Conservation (phyloP, 2,329 filamentous ascomycete species). For the Phyllosticta paracitricarpa region DNA sequence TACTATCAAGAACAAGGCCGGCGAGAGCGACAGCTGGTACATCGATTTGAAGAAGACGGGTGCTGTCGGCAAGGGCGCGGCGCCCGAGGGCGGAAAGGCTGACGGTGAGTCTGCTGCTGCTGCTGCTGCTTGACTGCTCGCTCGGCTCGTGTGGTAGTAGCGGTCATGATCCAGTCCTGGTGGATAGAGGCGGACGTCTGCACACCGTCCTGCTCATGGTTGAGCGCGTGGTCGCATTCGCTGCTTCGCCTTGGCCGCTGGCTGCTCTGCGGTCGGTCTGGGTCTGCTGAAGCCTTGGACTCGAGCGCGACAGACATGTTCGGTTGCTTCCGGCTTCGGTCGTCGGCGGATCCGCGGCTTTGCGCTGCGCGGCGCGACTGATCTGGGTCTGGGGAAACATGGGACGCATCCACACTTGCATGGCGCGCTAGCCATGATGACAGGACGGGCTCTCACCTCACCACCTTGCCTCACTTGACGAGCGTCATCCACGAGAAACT, state of each 20-base stretch:
- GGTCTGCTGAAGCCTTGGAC: not conserved
- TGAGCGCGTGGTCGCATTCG: not conserved
- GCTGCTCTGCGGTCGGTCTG: not conserved
- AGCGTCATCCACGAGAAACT: not conserved
- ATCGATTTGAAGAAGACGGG: constrained; percentile 92
- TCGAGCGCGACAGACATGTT: not conserved
- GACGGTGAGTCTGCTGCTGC: constrained; percentile 51
- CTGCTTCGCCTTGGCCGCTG: not conserved
- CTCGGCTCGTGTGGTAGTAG: not conserved
- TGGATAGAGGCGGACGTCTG: not conserved
- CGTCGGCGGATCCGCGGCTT: not conserved
- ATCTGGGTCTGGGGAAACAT: not conserved
- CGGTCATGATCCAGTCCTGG: not conserved
- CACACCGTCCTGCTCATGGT: not conserved
- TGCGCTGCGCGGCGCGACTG: not conserved
- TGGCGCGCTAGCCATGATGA: not conserved
- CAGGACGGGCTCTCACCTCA: not conserved
- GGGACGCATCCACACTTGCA: not conserved
- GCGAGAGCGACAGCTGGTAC: constrained; percentile 79
- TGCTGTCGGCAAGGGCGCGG: constrained; percentile 64
- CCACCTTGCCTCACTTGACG: not conserved
- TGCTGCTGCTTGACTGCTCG: not conserved
- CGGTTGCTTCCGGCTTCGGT: not conserved
- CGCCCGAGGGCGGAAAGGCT: constrained; percentile 62
- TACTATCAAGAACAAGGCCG: constrained; percentile 76